A percentile compares a stretch with the other conserved stretches of the same genome.
Evolutionary conservation across 1,284 basidiomycete genomes (phyloP).

Genomic region (Ceratobasidium sp.): DNA sequence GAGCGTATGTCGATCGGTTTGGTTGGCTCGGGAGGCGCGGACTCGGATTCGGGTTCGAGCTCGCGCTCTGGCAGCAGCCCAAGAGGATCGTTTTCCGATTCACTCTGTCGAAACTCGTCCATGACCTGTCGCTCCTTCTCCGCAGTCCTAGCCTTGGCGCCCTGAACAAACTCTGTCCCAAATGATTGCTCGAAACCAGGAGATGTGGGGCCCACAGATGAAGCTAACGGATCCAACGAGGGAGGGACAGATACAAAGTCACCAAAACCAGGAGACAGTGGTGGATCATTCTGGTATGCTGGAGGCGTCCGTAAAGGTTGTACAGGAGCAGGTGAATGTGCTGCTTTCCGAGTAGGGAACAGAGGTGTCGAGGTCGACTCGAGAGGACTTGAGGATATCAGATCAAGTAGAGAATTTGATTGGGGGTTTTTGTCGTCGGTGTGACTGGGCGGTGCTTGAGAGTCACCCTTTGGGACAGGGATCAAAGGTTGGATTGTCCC

Average conservation of each 20-base stretch:
- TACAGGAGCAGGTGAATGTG: background rate
- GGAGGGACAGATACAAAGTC: constrained; percentile 70
- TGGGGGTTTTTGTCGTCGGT: background rate
- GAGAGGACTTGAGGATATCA: constrained; percentile 27
- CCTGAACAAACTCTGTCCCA: constrained; percentile 56
- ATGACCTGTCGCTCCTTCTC: constrained; percentile 61
- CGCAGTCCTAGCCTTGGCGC: constrained; percentile 61
- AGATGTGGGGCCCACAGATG: constrained; percentile 21
- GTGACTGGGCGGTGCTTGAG: background rate
- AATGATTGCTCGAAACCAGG: constrained; percentile 4
- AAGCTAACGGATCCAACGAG: constrained; percentile 62
- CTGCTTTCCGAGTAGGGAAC: constrained; percentile 6
- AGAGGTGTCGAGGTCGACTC: constrained; percentile 15
- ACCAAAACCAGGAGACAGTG: constrained; percentile 61
- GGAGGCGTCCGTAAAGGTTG: background rate
- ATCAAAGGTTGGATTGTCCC: constrained; percentile 13
- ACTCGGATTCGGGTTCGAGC: background rate
- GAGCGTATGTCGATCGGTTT: background rate
- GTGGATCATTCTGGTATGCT: background rate
- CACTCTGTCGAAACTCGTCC: constrained; percentile 54
- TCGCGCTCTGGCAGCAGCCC: constrained; percentile 21
- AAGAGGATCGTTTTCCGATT: constrained; percentile 17
- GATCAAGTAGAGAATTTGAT: constrained; percentile 21
- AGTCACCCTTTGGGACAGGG: background rate
- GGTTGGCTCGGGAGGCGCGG: background rate